Percentiles rank a stretch among this genome's conserved stretches.
Evolutionary conservation across 345 rosid genomes (phyloP).

Genomic region (Salix udensis): DNA sequence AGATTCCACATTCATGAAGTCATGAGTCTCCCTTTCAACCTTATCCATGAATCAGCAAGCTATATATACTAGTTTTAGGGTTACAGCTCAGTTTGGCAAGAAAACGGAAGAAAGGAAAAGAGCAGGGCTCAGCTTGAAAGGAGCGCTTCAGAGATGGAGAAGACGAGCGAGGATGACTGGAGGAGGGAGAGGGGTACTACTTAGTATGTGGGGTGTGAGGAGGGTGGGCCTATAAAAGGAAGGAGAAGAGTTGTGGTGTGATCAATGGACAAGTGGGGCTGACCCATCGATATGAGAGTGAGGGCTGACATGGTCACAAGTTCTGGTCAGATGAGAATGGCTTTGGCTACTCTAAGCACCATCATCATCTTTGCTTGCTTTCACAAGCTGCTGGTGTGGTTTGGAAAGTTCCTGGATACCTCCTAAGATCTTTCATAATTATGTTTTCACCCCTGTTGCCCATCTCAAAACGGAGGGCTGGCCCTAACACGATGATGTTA

Average conservation of each 20-base stretch:
- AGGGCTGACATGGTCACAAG: constrained; percentile 49
- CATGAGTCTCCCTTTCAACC: constrained; percentile 38
- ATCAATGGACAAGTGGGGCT: constrained; percentile 32
- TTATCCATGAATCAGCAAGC: constrained; percentile 27
- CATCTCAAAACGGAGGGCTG: not conserved
- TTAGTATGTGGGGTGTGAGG: constrained; percentile 1
- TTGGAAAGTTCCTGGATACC: constrained; percentile 14
- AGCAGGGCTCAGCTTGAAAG: not conserved
- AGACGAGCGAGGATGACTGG: not conserved
- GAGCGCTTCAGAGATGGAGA: not conserved
- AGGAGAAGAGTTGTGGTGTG: constrained; percentile 20
- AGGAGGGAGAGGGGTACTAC: not conserved
- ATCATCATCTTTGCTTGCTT: constrained; percentile 16
- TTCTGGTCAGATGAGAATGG: constrained; percentile 35
- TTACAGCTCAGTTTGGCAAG: not conserved
- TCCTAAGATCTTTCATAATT: not conserved
- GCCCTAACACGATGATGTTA: not conserved
- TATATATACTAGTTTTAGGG: not conserved
- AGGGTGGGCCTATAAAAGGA: constrained; percentile 19
- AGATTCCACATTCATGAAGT: constrained; percentile 51
- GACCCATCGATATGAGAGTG: constrained; percentile 33
- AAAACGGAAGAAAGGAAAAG: not conserved
- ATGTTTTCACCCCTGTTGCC: not conserved
- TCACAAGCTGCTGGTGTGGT: constrained; percentile 8
- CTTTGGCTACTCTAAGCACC: constrained; percentile 31